Evolutionary conservation across 1,284 basidiomycete genomes (phyloP), one percentile per base, ranked within the genome.

Genomic region (Apiotrichum sp.): DNA sequence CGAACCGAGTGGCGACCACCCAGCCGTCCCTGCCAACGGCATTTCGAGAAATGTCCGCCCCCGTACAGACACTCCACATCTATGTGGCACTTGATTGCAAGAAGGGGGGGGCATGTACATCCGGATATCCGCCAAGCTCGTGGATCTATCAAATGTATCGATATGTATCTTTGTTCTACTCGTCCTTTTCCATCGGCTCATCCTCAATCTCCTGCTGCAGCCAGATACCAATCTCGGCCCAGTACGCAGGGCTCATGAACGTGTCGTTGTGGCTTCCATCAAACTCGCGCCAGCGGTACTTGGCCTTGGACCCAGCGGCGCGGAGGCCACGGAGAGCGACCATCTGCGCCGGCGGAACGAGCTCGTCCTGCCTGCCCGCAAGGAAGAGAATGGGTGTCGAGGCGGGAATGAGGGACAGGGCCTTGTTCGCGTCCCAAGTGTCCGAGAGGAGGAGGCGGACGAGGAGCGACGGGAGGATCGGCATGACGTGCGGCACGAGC

Each of bases 331-430:
- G 88, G 1, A 97, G 78, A 1, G 81, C 80, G 22, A 80, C 79
- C 93, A 98, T 97, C 65, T 97, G 92, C 52, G 81, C 77, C 9
- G 81, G 84, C 2, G 91, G 92, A 0, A 98, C 89, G 11, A 98
- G 80, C 66, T 92, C 86, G 68, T 98, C 95, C 51, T 76, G 77
- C 47, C 78, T 72, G 4, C 93, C 93, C 0, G 76, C 88, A 16
- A 98, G 78, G 81, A 97, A 86, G 31, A 98, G 80, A n/a, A 93
- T 84, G 0, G 91, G 92, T 4, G 83, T 88, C 2, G 78, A 78
- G 4, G 79, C 69, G 0, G 88, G 86, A 35, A 96, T 85, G 40
- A 81, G 74, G 0, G 83, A 81, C 44, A 95, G 80, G 62, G 86
- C 84, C 7, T 82, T 81, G 1, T 79, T 81, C 1, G 89, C 89